These are phyloP conservation scores for Vinca major DNA, from an alignment of 305 asterid genomes.

Conservation along the genomic window DNA sequence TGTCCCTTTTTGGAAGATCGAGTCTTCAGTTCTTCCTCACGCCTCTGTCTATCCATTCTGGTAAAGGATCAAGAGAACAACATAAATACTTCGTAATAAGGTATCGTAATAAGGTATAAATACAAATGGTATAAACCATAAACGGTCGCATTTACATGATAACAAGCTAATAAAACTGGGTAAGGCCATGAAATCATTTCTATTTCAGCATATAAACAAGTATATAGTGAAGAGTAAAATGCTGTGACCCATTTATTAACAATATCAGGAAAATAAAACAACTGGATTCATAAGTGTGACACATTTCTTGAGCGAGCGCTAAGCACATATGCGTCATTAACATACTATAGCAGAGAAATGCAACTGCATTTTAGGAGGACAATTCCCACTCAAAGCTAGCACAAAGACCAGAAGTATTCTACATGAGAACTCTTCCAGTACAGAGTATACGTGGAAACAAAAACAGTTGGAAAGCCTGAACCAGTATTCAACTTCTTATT, in stretches of 20 bases:
- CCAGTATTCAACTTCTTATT: neutral
- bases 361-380: neutral
- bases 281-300: neutral
- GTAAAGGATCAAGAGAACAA: constrained; percentile 5
- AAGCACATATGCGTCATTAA: neutral
- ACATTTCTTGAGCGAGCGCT: neutral
- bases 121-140: no score
- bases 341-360: neutral
- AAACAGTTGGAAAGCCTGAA: neutral
- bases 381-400: no score
- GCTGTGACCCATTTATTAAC: neutral
- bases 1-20: constrained; percentile 70
- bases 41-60: constrained; percentile 97
- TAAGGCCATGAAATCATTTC: neutral
- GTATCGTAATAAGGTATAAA: neutral
- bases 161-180: constrained; percentile 4
- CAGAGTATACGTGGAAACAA: neutral
- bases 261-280: neutral
- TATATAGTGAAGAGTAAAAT: no score
- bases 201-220: neutral
- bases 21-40: constrained; percentile 85
- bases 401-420: no score
- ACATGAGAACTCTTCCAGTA: neutral
- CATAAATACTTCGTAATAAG: neutral
- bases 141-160: neutral